A percentile compares a stretch with the other conserved stretches of the same genome.
Conservation (phyloP, 306 rosid species). For the Cucumis melo region DNA sequence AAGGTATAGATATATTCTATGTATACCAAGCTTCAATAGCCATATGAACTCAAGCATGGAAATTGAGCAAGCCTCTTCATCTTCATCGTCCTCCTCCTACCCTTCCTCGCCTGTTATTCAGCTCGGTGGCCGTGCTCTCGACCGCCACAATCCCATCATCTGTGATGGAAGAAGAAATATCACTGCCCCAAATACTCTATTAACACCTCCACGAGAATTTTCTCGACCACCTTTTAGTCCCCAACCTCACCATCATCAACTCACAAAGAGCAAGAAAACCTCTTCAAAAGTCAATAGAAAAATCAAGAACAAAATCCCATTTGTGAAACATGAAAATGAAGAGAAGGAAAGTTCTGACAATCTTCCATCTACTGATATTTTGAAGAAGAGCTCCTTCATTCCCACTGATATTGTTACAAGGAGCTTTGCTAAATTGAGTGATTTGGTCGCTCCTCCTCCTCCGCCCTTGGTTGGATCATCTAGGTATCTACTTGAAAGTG, state of each 20-base stretch:
- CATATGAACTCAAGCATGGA: constrained; percentile 64
- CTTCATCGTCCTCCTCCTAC: constrained; percentile 35
- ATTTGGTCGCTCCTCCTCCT: constrained; percentile 3
- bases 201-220: constrained; percentile 17
- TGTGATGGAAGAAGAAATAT: constrained; percentile 36
- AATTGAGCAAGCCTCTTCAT: constrained; percentile 18
- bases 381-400: constrained; percentile 5
- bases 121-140: constrained; percentile 72
- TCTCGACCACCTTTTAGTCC: constrained; percentile 33
- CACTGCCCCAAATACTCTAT: constrained; percentile 8
- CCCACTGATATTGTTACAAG: constrained; percentile 7
- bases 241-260: constrained; percentile 22
- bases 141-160: constrained; percentile 92
- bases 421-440: not conserved
- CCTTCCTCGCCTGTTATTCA: constrained; percentile 43
- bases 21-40: constrained; percentile 82
- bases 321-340: constrained; percentile 11
- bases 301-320: constrained; percentile 11
- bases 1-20: constrained; percentile 50
- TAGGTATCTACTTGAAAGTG: constrained; percentile 1
- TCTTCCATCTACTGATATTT: not conserved
- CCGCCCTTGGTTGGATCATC: not conserved
- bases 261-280: constrained; percentile 21
- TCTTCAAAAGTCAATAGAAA: constrained; percentile 21
- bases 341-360: not conserved